Evolutionary conservation across 2,329 filamentous ascomycete species (phyloP), one percentile per base, ranked within the genome.

Genomic region (Emergomyces orientalis): DNA sequence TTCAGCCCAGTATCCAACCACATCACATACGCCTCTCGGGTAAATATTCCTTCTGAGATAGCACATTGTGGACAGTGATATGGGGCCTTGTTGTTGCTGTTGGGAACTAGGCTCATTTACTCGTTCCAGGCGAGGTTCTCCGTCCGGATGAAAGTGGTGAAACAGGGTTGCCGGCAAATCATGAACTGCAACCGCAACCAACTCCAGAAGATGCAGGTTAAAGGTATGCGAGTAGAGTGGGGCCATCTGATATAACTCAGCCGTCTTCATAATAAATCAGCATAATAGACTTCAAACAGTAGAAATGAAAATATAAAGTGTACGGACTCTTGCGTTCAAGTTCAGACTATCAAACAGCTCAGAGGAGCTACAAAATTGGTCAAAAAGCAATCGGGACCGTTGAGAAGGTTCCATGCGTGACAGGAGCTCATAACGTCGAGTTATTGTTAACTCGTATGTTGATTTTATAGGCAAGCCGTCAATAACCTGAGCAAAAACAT

Each of bases 141-240:
- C 49, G 19, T 62, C 13, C 14, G 60, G 60, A 49, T 62, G 47
- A 27, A 62, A 57, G 13, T 17, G 7, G 5, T 51, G n/a, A 57
- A 22, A 62, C 14, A 62, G 51, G 39, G 57, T 62, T 45, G 43
- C 60, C 8, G 52, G 39, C 34, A 62, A 27, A 8, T 57, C 60
- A 56, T 62, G 60, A 17, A 62, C 43, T 25, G 51, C 60, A 19
- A 56, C 43, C 2, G 60, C 52, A 34, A n/a, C 60, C 22, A 62
- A 37, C 27, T 62, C 60, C 11, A 62, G 51, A n/a, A 62, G 60
- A 57, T 62, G 52, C 60, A 62, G 57, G 32, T 57, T 62, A 51
- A 62, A 62, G 6, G 14, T 6, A 1, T n/a, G 17, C 22, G 60
- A 62, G n/a, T 43, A 57, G 7, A 62, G 41, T n/a, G 19, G 49